Evolutionary conservation across 2,329 filamentous ascomycete species (phyloP).

Genomic region (Claviceps paspali): DNA sequence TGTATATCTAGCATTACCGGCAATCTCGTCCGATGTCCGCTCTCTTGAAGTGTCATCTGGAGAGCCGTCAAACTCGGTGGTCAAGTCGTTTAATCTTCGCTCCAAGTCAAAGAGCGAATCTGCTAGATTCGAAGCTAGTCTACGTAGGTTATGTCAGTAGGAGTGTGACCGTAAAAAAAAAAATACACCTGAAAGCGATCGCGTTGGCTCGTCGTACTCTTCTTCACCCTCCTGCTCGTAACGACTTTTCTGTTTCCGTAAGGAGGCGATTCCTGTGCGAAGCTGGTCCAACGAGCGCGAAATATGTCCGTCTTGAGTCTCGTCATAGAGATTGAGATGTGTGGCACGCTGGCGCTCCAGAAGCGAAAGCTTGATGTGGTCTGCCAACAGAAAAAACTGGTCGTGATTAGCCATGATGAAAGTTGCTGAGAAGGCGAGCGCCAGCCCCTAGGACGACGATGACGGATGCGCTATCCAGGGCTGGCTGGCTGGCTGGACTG

Average conservation of each 20-base stretch:
- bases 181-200: not conserved
- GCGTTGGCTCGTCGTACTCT: conserved; percentile 25
- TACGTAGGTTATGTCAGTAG: conserved; percentile 10
- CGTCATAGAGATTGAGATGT: conserved; percentile 61
- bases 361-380: conserved; percentile 92
- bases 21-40: conserved; percentile 49
- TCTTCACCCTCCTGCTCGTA: conserved; percentile 50
- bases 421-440: not conserved
- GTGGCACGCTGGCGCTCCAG: conserved; percentile 81
- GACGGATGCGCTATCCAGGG: too few relatives aligned
- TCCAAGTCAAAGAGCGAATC: conserved; percentile 55
- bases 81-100: conserved; percentile 61
- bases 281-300: conserved; percentile 78
- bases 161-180: not conserved
- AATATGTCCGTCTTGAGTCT: conserved; percentile 77
- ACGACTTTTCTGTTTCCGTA: conserved; percentile 49
- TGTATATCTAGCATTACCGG: conserved; percentile 50
- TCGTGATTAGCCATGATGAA: conserved; percentile 34
- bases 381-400: conserved; percentile 82
- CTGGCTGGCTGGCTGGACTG: too few relatives aligned
- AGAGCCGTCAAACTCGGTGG: conserved; percentile 62
- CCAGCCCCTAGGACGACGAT: too few relatives aligned
- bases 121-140: conserved; percentile 33
- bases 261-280: conserved; percentile 57
- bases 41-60: conserved; percentile 36